phyloP scores from a whole-genome alignment of 805 yeast genomes.

The Candida nitratophila region DNA sequence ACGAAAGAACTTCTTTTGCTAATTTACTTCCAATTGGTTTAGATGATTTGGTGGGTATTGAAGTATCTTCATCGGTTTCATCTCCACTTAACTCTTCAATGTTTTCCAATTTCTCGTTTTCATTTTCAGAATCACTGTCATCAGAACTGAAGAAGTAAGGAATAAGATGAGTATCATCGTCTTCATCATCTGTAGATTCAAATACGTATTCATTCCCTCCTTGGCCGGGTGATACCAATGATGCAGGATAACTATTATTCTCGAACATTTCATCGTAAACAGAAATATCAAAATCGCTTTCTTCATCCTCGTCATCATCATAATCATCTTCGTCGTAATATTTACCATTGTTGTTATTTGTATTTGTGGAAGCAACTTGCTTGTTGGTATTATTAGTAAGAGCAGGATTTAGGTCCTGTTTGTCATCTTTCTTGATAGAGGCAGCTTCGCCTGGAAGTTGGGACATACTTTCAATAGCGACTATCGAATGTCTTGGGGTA shows the following conservation, averaged over 20 bases:
- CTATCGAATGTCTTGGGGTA: slow-evolving; percentile 27
- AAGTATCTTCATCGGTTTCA: slow-evolving; percentile 89
- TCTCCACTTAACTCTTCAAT: slow-evolving; percentile 52
- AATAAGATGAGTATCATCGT: neutral
- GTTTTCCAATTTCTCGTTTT: slow-evolving; percentile 38
- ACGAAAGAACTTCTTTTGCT: slow-evolving; percentile 89
- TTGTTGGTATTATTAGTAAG: too few species aligned
- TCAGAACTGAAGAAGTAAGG: slow-evolving; percentile 2
- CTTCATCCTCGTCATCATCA: slow-evolving; percentile 25
- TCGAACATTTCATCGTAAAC: slow-evolving; percentile 21
- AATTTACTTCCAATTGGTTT: slow-evolving; percentile 66
- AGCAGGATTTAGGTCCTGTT: too few species aligned
- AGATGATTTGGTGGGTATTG: slow-evolving; percentile 64
- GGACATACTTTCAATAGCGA: slow-evolving; percentile 5
- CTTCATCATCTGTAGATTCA: slow-evolving; percentile 15
- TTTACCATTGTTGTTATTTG: neutral
- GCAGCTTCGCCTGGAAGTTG: neutral
- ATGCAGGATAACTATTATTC: neutral
- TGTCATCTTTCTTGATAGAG: neutral
- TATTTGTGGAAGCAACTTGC: neutral
- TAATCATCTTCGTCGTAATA: slow-evolving; percentile 26
- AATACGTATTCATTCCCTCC: slow-evolving; percentile 16
- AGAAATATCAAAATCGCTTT: slow-evolving; percentile 23
- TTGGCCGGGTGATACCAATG: neutral
- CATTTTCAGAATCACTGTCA: slow-evolving; percentile 39